Evolutionary conservation across 2,329 filamentous ascomycete species (phyloP).

Genomic region (Chaetomium sp.): DNA sequence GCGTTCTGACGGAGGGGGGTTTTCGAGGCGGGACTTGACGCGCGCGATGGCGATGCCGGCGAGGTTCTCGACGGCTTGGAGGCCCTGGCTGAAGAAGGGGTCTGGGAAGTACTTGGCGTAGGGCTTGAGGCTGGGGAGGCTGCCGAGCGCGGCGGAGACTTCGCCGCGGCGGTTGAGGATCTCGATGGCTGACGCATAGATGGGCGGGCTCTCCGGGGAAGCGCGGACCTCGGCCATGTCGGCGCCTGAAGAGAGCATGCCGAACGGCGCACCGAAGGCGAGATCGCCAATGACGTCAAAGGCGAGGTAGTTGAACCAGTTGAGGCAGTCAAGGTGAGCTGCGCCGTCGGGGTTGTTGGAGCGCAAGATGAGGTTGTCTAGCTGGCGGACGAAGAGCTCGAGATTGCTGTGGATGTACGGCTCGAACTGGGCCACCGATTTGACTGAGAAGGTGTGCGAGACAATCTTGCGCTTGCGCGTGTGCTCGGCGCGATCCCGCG

Average conservation of each 20-base stretch:
- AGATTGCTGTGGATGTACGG: constrained; percentile 84
- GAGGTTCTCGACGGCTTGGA: constrained; percentile 75
- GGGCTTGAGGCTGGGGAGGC: constrained; percentile 72
- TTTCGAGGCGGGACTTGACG: constrained; percentile 72
- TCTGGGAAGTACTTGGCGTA: constrained; percentile 81
- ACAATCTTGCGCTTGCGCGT: constrained; percentile 87
- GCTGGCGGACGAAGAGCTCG: constrained; percentile 70
- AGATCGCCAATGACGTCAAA: constrained; percentile 58
- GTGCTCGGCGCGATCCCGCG: constrained; percentile 77
- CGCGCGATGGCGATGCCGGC: constrained; percentile 86
- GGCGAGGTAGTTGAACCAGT: constrained; percentile 75
- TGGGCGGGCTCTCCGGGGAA: constrained; percentile 61
- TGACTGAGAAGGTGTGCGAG: constrained; percentile 82
- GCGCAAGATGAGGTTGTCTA: constrained; percentile 62
- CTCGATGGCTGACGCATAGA: constrained; percentile 78
- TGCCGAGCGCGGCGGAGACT: constrained; percentile 79
- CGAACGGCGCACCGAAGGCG: constrained; percentile 77
- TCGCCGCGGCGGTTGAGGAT: constrained; percentile 87
- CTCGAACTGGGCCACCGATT: constrained; percentile 81
- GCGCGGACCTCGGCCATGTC: constrained; percentile 75
- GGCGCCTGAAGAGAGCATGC: constrained; percentile 76
- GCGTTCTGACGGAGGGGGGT: constrained; percentile 65
- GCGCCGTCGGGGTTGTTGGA: constrained; percentile 52
- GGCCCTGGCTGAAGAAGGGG: constrained; percentile 75
- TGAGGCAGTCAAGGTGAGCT: constrained; percentile 70